Evolutionary conservation across 371 early-diverging fungal species (phyloP).

Genomic region (Saksenaea vasiformis): DNA sequence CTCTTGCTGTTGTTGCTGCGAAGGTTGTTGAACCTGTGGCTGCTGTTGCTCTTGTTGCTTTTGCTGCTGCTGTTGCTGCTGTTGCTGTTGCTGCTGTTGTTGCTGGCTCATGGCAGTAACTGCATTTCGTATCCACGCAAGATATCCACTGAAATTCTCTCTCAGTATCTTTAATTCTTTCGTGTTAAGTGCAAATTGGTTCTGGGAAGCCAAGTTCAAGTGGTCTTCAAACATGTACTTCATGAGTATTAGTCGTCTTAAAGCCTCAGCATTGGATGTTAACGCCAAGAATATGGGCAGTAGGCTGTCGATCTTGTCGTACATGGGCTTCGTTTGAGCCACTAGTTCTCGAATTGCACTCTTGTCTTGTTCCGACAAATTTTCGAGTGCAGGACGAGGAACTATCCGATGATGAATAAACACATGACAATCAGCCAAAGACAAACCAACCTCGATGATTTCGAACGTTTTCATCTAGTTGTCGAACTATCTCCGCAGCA

Average conservation of each 20-base stretch:
- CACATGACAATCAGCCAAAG: not conserved
- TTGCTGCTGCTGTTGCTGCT: constrained; percentile 12
- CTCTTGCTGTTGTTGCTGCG: constrained; percentile 1
- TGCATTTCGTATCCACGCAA: constrained; percentile 45
- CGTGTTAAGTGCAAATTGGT: constrained; percentile 47
- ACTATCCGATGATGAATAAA: constrained; percentile 17
- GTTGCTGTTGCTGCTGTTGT: constrained; percentile 21
- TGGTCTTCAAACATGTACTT: constrained; percentile 67
- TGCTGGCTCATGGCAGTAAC: constrained; percentile 20
- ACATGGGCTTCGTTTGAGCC: constrained; percentile 48
- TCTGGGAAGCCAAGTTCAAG: constrained; percentile 43
- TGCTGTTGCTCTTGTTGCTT: constrained; percentile 9
- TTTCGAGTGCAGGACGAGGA: constrained; percentile 27
- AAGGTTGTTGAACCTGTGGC: constrained; percentile 2
- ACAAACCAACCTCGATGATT: constrained; percentile 36
- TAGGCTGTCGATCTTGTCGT: constrained; percentile 40
- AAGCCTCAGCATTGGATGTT: constrained; percentile 46
- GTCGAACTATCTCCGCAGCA: constrained; percentile 43
- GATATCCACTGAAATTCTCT: constrained; percentile 54
- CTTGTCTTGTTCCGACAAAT: constrained; percentile 50
- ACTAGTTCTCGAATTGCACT: constrained; percentile 44
- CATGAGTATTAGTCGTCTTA: constrained; percentile 54
- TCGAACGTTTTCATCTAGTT: constrained; percentile 48
- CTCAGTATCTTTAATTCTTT: constrained; percentile 48
- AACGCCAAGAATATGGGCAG: constrained; percentile 47